A percentile compares a stretch with the other conserved stretches of the same genome.
Evolutionary conservation across 345 rosid species (phyloP).

Genomic region (Linum usitatissimum): DNA sequence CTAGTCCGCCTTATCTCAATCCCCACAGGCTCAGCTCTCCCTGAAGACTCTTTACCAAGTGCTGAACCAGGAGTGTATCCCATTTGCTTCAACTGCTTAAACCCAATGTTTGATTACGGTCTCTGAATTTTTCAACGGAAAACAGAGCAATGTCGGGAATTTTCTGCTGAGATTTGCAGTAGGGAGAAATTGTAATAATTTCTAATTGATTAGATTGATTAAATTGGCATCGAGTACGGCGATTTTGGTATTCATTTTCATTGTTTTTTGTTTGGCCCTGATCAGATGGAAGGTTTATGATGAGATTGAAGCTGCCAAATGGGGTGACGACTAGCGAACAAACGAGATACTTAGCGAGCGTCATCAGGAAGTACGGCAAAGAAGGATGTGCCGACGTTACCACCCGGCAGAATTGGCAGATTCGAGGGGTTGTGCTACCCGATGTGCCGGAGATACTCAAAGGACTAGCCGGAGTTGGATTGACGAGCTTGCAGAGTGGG

Average conservation of each 20-base stretch:
- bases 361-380: conserved; percentile 71
- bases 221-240: neutral
- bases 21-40: conserved; percentile 68
- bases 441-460: conserved; percentile 82
- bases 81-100: conserved; percentile 82
- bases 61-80: conserved; percentile 88
- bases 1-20: conserved; percentile 72
- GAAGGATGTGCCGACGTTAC: conserved; percentile 97
- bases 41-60: conserved; percentile 67
- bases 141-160: too few species aligned
- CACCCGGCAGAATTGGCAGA: conserved; percentile 95
- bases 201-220: too few species aligned
- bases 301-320: conserved; percentile 90
- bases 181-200: too few species aligned
- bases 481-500: conserved; percentile 87
- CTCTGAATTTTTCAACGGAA: too few species aligned
- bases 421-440: conserved; percentile 74
- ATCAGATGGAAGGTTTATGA: conserved; percentile 93
- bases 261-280: neutral
- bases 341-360: conserved; percentile 73
- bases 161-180: too few species aligned
- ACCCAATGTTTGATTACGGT: conserved; percentile 31
- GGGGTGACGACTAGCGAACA: conserved; percentile 91
- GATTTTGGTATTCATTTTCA: neutral
- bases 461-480: conserved; percentile 71